Evolutionary conservation across 441 rosid species (phyloP), one percentile per base, ranked within the genome.

Genomic region (Viola pubescens): DNA sequence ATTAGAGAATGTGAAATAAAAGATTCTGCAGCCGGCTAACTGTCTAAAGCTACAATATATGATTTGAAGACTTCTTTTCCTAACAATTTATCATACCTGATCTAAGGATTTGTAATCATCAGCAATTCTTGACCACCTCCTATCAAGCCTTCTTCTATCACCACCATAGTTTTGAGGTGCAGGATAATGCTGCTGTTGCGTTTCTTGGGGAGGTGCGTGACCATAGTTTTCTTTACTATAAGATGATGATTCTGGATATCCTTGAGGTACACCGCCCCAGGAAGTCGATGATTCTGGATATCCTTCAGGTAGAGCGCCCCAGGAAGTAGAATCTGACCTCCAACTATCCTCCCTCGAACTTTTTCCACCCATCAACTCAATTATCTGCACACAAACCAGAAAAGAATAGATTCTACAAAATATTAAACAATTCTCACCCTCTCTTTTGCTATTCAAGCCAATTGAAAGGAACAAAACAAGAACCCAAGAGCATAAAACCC

Each of bases 81-180:
- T 9, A 6, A 47, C 9, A 62, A 8, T 44, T 37, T 7, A 59
- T 14, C 64, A 69, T 68, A 94, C 99, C 94, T 94, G 86, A 4
- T 83, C 91, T 62, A 94, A 79, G 48, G 99, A 83, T 56, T 70
- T 82, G 82, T 80, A 94, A 65, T 85, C 62, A 70, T 94, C 99
- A 4, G 96, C 81, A 69, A 94, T 86, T 63, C 75, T 82, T 0
- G 97, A 94, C 61, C 72, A 90, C 79, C 73, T 88, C 51, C 88
- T 73, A 7, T 94, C 96, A 62, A 82, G 75, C 62, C 51, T 81
- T 79, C 73, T 88, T 61, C 62, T 75, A 60, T 74, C 72, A 38
- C 61, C 56, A 11, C 52, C 48, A 4, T 61, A 4, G 14, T 54
- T 73, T 45, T 74, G 90, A 49, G 74, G 43, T 64, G 85, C 70